Evolutionary conservation across 306 rosid genomes (phyloP), one percentile per base, ranked within the genome.

Genomic region (Sophora flavescens): DNA sequence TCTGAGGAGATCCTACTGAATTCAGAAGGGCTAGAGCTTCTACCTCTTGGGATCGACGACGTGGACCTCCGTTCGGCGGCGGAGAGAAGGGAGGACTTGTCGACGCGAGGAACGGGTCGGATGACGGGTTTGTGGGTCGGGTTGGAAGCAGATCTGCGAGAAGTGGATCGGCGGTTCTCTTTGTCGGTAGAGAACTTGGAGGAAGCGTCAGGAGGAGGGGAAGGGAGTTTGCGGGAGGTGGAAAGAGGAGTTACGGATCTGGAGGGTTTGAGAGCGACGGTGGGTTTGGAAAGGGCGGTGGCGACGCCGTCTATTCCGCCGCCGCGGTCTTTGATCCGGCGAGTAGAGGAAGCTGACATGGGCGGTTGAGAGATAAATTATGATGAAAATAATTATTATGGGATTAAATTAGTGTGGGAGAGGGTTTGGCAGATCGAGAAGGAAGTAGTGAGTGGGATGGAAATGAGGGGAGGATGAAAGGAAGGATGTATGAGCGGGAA

Each of bases 1-100:
- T 82, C 88, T n/a, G 72, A 72, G 2, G 82, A 44, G 13, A 8
- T 39, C 78, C 85, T 76, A 3, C 15, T 3, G 44, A 89, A 76
- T 1, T 92, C 93, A 74, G 90, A 89, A 64, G 97, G 98, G 68
- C 97, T 90, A 15, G 97, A 82, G 68, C 96, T 86, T 85, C 98
- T 87, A 65, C 97, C 93, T 77, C 93, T 82, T 0, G 89, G 89
- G 7, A 70, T 88, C 1, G 93, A 90, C 12, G 94, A 84, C 6
- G 93, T 67, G 18, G 96, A 91, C 79, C 84, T 70, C 39, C 94
- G 90, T 1, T 82, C 82, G 1, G 60, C 10, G 15, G 50, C 69
- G 12, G 10, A 14, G 5, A 54, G 61, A 36, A 78, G 45, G 1
- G 79, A 16, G 7, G 87, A 63, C 78, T 87, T 86, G 76, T 85